Evolutionary conservation across 768 basidiomycete species (phyloP).

Genomic region (Gymnopilus junonius): DNA sequence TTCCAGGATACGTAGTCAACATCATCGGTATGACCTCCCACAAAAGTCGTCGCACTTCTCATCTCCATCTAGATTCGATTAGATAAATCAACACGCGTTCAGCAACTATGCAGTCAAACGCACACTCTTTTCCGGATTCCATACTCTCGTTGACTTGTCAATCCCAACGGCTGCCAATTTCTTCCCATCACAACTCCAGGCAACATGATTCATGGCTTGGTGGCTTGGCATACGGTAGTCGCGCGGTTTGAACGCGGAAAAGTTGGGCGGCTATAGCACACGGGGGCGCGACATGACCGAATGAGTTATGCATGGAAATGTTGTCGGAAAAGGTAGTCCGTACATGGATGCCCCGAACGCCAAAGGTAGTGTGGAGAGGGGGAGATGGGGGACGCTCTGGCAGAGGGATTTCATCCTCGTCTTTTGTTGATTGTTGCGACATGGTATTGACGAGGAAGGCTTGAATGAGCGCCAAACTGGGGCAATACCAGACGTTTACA

Average conservation of each 20-base stretch:
- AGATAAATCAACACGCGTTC: neutral
- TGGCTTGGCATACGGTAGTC: conserved; percentile 69
- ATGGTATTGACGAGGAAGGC: conserved; percentile 5
- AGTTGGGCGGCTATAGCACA: conserved; percentile 65
- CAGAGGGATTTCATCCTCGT: conserved; percentile 59
- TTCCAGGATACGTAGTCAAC: conserved; percentile 88
- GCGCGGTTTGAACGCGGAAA: conserved; percentile 80
- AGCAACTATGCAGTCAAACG: conserved; percentile 26
- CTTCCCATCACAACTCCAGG: conserved; percentile 86
- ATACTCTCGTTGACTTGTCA: conserved; percentile 78
- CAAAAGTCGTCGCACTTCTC: conserved; percentile 64
- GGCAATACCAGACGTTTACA: neutral
- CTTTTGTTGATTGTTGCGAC: conserved; percentile 41
- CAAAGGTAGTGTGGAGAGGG: conserved; percentile 72
- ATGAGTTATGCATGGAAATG: conserved; percentile 22
- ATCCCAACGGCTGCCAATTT: conserved; percentile 82
- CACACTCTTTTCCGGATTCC: conserved; percentile 80
- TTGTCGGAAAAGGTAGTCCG: conserved; percentile 32
- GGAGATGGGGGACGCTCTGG: conserved; percentile 72
- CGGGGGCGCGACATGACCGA: conserved; percentile 11
- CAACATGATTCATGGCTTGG: conserved; percentile 75
- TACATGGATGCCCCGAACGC: conserved; percentile 77
- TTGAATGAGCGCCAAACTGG: neutral
- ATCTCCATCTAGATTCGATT: conserved; percentile 60
- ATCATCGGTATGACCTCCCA: conserved; percentile 77